A percentile compares a stretch with the other conserved stretches of the same genome.
Conservation (phyloP, 345 rosid species). For the Tarenaya hassleriana region DNA sequence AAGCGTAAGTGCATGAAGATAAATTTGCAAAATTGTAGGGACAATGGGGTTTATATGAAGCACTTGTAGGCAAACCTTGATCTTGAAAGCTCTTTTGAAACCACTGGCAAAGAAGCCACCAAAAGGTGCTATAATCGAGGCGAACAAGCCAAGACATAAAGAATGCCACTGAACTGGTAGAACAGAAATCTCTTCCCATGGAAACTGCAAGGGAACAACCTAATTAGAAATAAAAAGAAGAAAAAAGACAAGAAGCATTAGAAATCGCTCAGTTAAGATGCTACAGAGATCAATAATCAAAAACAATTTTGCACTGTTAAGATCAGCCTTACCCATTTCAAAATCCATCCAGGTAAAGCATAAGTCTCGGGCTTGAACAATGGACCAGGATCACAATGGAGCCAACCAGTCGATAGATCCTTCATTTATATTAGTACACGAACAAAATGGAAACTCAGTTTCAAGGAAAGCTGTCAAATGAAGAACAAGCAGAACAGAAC, state of each 20-base stretch:
- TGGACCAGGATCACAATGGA: constrained; percentile 91
- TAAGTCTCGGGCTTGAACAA: constrained; percentile 62
- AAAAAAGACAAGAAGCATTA: not conserved
- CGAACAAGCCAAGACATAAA: constrained; percentile 74
- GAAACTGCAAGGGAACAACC: constrained; percentile 39
- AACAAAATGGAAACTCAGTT: not conserved
- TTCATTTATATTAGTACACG: constrained; percentile 24
- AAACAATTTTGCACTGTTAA: not conserved
- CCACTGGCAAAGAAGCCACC: constrained; percentile 99
- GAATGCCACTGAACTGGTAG: constrained; percentile 94
- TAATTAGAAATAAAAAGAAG: no score
- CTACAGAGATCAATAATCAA: not conserved
- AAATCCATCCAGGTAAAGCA: constrained; percentile 49
- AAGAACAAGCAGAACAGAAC: constrained; percentile 9
- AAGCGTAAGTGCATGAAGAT: no score
- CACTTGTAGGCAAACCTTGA: constrained; percentile 56
- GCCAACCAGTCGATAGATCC: constrained; percentile 92
- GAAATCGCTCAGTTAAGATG: not conserved
- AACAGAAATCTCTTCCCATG: constrained; percentile 68
- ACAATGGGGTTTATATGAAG: constrained; percentile 3
- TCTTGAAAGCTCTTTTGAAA: constrained; percentile 87
- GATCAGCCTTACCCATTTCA: constrained; percentile 49
- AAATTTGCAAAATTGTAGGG: not conserved
- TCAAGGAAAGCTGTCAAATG: not conserved
- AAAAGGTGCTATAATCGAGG: constrained; percentile 94